Base-by-base conservation (phyloP, 2,329 filamentous ascomycete genomes). In the Mycocentrospora acerina region DNA sequence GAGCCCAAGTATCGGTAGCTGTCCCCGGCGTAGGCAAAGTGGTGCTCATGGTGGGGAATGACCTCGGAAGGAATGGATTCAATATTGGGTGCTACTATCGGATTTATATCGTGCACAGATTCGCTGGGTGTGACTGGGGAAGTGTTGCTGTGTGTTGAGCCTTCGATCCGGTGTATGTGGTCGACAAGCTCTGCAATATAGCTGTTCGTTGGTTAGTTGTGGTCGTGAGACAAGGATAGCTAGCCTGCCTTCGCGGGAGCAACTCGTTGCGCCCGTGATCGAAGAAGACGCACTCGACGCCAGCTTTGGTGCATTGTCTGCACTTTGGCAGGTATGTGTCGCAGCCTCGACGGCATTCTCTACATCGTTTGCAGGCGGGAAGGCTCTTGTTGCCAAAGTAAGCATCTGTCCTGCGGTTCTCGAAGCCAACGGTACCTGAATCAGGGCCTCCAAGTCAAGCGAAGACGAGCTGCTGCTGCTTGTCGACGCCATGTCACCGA, bases 301-400 rank as follows among this genome's bases (percentile, higher is more conserved):
- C 55, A 10, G 62, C 60, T 44, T 66, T 67, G 27, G 59, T 59
- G 40, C 63, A 67, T 51, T 67, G 62, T 35, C 57, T 55, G 55
- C 63, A 67, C 36, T 60, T 63, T 33, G 63, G 63, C 16, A 67
- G 55, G 27, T 58, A 43, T n/a, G 61, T 62, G 46, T 66, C 61
- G 51, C 62, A 65, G 30, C 62, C 62, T 29, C 62, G 59, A 35
- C 63, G 59, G 40, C 60, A 64, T 22, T 66, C 60, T 24, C 63
- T 55, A 47, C 62, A 65, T 37, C 62, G 46, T 39, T 62, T 63
- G 42, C 62, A 66, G 36, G 62, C 62, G 31, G 62, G 62, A 24
- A 65, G 53, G 36, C 50, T 57, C 56, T 59, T 22, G 5, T 22
- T 6, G 5, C 9, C 9, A 9, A 22, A 24, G 42, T 53, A 31